Base-by-base conservation (phyloP, 345 rosid species). In the Mallotus nudiflorus region DNA sequence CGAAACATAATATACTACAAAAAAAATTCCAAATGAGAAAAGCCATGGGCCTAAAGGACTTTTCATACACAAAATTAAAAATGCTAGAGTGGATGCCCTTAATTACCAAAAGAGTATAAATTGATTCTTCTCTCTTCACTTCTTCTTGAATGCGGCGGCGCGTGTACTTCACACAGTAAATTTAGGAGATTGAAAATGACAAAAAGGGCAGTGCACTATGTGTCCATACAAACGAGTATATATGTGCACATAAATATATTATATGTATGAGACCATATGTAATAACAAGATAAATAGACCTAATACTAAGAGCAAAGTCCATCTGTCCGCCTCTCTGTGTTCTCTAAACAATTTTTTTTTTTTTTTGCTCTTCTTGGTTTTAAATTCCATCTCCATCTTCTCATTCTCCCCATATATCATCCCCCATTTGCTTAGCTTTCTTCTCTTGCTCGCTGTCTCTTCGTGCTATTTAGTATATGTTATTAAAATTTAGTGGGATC, bases 311-410 rank as follows among this genome's bases (percentile, higher is more conserved):
- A 61, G 76, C 76, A 65, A 67, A 71, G 63, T 75, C 89, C 67
- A 81, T 72, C 85, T 86, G 87, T 87, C 86, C 78, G 87, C 86
- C 83, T 83, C 81, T 66, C 88, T 86, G 90, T 82, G n/a, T 83
- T 31, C 70, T 49, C 63, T 65, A 59, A 52, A 31, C 58, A 74
- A 74, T 67, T 42, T 42, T 12, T 1, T 42, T 33, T 6, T 33
- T 6, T 58, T 59, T 16, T 49, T 25, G 42, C 70, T 35, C 56
- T 65, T 13, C 2, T 53, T 33, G 77, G 54, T 71, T 73, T 66
- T 85, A 71, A 78, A 60, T 67, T 59, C 65, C 48, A 63, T 19
- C 51, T 11, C 51, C 71, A 22, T 65, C 69, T 55, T 35, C 62
- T 46, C 55, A 45, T 37, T 44, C 65, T 9, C 39, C 25, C 63